A percentile compares a stretch with the other conserved stretches of the same genome.
phyloP scores from a whole-genome alignment of 169 alveolate genomes.

The Hepatocystis sp. region DNA sequence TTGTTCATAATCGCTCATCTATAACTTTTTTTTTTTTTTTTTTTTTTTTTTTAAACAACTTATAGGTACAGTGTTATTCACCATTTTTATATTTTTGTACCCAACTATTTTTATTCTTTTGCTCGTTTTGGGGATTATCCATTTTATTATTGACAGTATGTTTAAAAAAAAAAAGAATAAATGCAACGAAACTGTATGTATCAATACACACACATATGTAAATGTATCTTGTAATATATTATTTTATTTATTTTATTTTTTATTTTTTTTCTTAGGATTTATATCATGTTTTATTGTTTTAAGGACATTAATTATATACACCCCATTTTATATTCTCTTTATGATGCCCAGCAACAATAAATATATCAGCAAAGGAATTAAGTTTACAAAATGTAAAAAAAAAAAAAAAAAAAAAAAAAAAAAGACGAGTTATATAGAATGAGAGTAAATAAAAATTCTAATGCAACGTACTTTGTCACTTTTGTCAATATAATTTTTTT shows the following conservation, averaged over 20 bases:
- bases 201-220: too few relatives aligned
- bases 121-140: constrained; percentile 29
- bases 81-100: constrained; percentile 42
- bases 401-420: not conserved
- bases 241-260: too few relatives aligned
- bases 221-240: too few relatives aligned
- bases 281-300: constrained; percentile 11
- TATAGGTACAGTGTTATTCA: constrained; percentile 45
- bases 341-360: constrained; percentile 5
- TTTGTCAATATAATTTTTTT: not conserved
- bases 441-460: too few relatives aligned
- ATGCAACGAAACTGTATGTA: too few relatives aligned
- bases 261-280: constrained; percentile 11
- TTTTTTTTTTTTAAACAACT: not conserved
- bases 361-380: constrained; percentile 58
- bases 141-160: constrained; percentile 26
- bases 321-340: constrained; percentile 51
- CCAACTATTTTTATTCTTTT: constrained; percentile 46
- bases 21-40: not conserved
- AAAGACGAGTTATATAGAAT: too few relatives aligned
- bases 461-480: not conserved
- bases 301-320: constrained; percentile 23
- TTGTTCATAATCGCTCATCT: not conserved
- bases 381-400: constrained; percentile 21
- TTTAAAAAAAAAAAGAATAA: not conserved